Evolutionary conservation across 1,284 basidiomycete genomes (phyloP), one percentile per base, ranked within the genome.

Genomic region (Leucoagaricus sp.): DNA sequence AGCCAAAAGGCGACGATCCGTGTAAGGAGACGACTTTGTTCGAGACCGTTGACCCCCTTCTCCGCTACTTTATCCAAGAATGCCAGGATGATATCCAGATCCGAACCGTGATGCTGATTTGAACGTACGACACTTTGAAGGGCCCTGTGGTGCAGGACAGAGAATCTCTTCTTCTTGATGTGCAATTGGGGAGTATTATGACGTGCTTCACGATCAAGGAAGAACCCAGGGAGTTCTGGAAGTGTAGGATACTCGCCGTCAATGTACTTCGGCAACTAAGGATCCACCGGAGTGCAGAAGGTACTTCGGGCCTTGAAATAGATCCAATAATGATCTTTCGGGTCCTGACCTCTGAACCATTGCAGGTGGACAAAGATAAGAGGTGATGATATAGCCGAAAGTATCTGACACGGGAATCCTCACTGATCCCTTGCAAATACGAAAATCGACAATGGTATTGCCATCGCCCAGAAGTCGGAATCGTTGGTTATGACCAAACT

Each of bases 291-390:
- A 61, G 67, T 5, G 65, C 62, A 31, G 75, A 58, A 17, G 75
- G 70, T 50, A 78, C 70, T 4, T 75, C 75, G 3, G n/a, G 26
- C 12, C 25, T 78, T 74, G 67, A 79, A 79, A 60, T 77, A 80
- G 5, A 79, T 65, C 75, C 76, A 78, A 61, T 75, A 76, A 59
- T 79, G 78, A n/a, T 78, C 71, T 21, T 72, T 58, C 0, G 77
- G 75, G 60, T 78, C 72, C 49, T 79, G 76, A 3, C 73, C 74
- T 49, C 63, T 63, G 19, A 59, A 36, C 47, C 73, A 65, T 3
- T 55, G 58, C 1, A 60, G 42, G 23, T 13, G 15, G 15, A 4
- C 19, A 10, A 64, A 61, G 2, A 62, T 49, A 12, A 61, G 31
- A 44, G 33, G 42, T n/a, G 23, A 66, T 58, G 36, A 65, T 63